phyloP scores from a whole-genome alignment of 371 early-diverging fungal species.

The Mucor ambiguus region DNA sequence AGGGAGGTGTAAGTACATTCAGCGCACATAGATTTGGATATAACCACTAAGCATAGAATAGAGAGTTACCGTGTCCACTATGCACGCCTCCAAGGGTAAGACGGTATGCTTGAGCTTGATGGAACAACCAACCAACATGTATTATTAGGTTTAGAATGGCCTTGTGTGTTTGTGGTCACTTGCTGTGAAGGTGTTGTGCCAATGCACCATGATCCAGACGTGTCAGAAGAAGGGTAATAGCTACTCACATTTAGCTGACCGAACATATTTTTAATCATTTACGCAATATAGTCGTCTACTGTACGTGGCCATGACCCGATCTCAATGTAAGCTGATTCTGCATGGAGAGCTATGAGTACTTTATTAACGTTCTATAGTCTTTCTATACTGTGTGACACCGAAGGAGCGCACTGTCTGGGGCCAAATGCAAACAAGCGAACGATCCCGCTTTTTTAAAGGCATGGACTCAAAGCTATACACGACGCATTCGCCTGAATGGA shows the following conservation, averaged over 20 bases:
- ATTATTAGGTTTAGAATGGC: constrained; percentile 63
- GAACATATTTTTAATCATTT: constrained; percentile 27
- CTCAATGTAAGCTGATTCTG: constrained; percentile 29
- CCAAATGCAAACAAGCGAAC: background rate
- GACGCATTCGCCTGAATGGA: constrained; percentile 1
- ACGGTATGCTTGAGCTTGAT: background rate
- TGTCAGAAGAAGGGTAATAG: constrained; percentile 39
- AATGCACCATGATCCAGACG: constrained; percentile 24
- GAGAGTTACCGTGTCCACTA: constrained; percentile 57
- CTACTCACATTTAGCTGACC: background rate
- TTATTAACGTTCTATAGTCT: constrained; percentile 5
- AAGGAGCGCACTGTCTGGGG: constrained; percentile 11
- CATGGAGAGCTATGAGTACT: background rate
- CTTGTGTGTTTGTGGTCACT: constrained; percentile 59
- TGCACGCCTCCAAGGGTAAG: constrained; percentile 61
- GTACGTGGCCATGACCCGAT: constrained; percentile 59
- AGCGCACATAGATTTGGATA: background rate
- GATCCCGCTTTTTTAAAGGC: background rate
- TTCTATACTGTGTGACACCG: constrained; percentile 18
- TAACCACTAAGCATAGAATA: constrained; percentile 4
- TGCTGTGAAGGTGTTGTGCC: constrained; percentile 58
- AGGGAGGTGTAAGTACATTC: constrained; percentile 21
- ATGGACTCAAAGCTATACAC: background rate
- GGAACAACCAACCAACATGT: background rate
- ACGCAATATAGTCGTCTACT: constrained; percentile 36